A percentile compares a stretch with the other conserved stretches of the same genome.
Conservation (phyloP, 2,329 filamentous ascomycete species). For the Blastomyces emzantsi region DNA sequence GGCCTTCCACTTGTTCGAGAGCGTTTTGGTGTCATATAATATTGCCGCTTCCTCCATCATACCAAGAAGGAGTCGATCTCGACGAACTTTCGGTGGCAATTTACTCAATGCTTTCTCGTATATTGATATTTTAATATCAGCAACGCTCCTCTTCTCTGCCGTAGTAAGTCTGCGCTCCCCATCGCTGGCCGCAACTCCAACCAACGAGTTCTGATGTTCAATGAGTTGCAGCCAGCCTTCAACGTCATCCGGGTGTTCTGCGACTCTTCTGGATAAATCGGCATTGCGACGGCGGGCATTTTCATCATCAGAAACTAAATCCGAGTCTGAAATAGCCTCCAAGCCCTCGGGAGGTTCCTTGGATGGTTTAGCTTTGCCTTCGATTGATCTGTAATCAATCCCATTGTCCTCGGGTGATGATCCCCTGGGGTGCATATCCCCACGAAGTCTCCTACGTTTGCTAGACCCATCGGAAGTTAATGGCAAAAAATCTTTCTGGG, state of each 20-base stretch:
- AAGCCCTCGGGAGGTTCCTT: slow-evolving; percentile 39
- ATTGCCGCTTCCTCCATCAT: slow-evolving; percentile 66
- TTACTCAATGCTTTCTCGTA: slow-evolving; percentile 67
- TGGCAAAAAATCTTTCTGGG: slow-evolving; percentile 27
- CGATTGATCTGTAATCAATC: slow-evolving; percentile 57
- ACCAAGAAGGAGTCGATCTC: slow-evolving; percentile 55
- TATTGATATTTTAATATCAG: slow-evolving; percentile 70
- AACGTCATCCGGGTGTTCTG: slow-evolving; percentile 57
- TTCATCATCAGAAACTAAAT: slow-evolving; percentile 35
- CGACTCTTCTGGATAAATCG: slow-evolving; percentile 54
- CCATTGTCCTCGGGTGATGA: slow-evolving; percentile 41
- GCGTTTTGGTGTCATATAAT: slow-evolving; percentile 59
- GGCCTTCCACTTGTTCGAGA: slow-evolving; percentile 57
- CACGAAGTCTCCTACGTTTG: slow-evolving; percentile 36
- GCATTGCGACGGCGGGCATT: slow-evolving; percentile 39
- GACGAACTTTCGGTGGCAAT: slow-evolving; percentile 38
- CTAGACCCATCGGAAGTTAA: slow-evolving; percentile 20
- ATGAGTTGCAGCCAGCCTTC: slow-evolving; percentile 71
- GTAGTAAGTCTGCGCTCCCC: slow-evolving; percentile 39
- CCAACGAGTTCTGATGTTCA: slow-evolving; percentile 61
- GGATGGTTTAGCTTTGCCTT: slow-evolving; percentile 49
- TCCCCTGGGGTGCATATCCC: slow-evolving; percentile 16
- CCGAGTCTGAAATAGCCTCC: slow-evolving; percentile 44
- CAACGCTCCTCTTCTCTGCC: slow-evolving; percentile 58
- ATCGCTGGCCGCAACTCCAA: slow-evolving; percentile 38